These are phyloP conservation scores for Penicillium parvum DNA, from an alignment of 495 filamentous ascomycete species.

Conservation along the genomic window DNA sequence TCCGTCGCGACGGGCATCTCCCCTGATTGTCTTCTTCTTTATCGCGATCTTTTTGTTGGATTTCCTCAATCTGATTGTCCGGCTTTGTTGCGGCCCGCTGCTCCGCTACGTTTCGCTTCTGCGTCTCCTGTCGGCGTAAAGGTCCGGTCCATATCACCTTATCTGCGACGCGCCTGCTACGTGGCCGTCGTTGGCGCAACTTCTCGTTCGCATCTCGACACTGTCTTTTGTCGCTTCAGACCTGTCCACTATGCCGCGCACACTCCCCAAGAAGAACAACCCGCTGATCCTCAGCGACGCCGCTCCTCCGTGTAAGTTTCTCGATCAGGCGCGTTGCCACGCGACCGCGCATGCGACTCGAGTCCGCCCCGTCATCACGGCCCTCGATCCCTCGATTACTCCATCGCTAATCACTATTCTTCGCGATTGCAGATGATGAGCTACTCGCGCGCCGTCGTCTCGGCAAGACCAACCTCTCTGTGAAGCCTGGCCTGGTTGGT, in stretches of 20 bases:
- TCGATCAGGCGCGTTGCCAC: slow-evolving; percentile 17
- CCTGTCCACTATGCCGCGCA: slow-evolving; percentile 53
- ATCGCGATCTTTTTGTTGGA: slow-evolving; percentile 4
- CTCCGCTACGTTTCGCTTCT: not conserved
- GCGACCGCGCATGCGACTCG: slow-evolving; percentile 14
- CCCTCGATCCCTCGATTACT: not conserved
- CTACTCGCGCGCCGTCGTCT: slow-evolving; percentile 81
- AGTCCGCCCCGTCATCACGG: slow-evolving; percentile 5
- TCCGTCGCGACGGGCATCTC: slow-evolving; percentile 23
- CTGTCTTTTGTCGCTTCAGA: slow-evolving; percentile 1
- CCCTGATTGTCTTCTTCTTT: slow-evolving; percentile 22
- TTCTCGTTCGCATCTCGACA: slow-evolving; percentile 22
- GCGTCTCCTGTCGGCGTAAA: slow-evolving; percentile 5
- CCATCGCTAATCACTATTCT: slow-evolving; percentile 27
- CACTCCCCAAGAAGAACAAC: slow-evolving; percentile 68
- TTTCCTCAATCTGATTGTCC: slow-evolving; percentile 1
- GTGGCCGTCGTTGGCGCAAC: slow-evolving; percentile 40
- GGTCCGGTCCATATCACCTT: slow-evolving; percentile 5
- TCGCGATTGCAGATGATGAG: slow-evolving; percentile 58
- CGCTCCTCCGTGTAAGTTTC: slow-evolving; percentile 57
- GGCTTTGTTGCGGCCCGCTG: slow-evolving; percentile 1
- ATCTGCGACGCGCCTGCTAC: slow-evolving; percentile 45
- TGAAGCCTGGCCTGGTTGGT: slow-evolving; percentile 66
- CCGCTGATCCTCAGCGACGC: slow-evolving; percentile 71
- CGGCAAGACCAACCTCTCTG: slow-evolving; percentile 83